A percentile compares a stretch with the other conserved stretches of the same genome.
Conservation (phyloP, 768 basidiomycete species). For the Suillus paluster region DNA sequence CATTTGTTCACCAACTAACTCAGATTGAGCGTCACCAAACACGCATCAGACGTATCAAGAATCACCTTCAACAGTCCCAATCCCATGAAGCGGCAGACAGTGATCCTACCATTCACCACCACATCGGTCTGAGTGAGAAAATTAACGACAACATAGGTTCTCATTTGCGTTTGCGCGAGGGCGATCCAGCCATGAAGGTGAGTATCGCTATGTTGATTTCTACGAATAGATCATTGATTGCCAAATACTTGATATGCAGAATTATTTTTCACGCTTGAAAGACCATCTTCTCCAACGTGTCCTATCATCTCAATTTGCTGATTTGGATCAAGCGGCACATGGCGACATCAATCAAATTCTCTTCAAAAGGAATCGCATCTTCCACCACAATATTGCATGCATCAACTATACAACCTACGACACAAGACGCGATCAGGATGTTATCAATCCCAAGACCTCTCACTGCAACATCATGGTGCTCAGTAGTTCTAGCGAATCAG, state of each 20-base stretch:
- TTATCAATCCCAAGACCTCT: constrained; percentile 38
- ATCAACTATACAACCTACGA: constrained; percentile 22
- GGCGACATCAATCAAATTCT: constrained; percentile 11
- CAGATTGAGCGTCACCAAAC: constrained; percentile 10
- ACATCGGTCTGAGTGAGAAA: constrained; percentile 20
- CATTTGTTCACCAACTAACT: constrained; percentile 9
- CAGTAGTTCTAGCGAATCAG: background rate
- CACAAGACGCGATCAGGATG: constrained; percentile 41
- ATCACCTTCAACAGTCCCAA: background rate
- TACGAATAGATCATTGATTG: background rate
- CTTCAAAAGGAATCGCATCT: constrained; percentile 24
- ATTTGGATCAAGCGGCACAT: background rate
- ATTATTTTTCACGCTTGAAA: constrained; percentile 11
- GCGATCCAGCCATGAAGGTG: constrained; percentile 32
- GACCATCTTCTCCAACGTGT: constrained; percentile 14
- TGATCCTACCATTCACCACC: constrained; percentile 17
- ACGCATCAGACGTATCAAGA: constrained; percentile 7
- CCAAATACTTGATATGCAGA: constrained; percentile 2
- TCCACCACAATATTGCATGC: constrained; percentile 7
- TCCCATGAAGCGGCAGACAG: background rate
- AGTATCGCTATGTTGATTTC: background rate
- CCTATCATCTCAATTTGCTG: background rate
- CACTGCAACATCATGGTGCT: constrained; percentile 42
- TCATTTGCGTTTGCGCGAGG: constrained; percentile 11
- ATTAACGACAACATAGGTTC: background rate